Conservation (phyloP, 768 basidiomycete genomes). For the Mycena epipterygia region DNA sequence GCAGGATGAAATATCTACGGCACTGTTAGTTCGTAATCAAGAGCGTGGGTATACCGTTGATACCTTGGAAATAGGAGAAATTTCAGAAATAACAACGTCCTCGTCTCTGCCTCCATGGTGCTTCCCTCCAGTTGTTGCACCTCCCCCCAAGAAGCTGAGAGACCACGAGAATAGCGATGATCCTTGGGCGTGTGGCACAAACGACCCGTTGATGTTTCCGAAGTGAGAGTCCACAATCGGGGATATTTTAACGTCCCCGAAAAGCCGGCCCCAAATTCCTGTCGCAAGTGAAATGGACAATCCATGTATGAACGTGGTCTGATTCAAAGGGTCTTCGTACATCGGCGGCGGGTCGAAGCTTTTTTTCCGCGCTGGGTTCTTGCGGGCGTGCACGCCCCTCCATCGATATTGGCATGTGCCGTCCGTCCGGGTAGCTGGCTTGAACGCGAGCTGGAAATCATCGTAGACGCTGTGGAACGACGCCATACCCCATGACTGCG, state of each 20-base stretch:
- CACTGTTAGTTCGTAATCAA: neutral
- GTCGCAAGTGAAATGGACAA: neutral
- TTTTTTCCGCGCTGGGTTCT: neutral
- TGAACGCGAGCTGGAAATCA: constrained; percentile 8
- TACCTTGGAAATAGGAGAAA: neutral
- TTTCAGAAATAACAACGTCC: neutral
- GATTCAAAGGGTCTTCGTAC: neutral
- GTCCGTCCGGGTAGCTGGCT: neutral
- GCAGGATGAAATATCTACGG: constrained; percentile 12
- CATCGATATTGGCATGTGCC: neutral
- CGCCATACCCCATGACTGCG: constrained; percentile 36
- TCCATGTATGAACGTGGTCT: constrained; percentile 18
- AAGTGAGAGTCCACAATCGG: neutral
- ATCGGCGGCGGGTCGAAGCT: neutral
- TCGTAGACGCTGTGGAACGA: constrained; percentile 14
- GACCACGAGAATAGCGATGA: constrained; percentile 4
- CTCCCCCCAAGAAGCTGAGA: neutral
- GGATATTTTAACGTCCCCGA: neutral
- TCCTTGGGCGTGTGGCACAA: neutral
- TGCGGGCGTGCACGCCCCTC: neutral
- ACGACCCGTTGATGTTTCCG: neutral
- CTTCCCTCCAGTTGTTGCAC: neutral
- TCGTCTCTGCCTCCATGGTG: neutral
- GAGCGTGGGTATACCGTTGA: no score
- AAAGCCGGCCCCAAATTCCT: constrained; percentile 1